phyloP scores from a whole-genome alignment of 805 yeast species.

The Saturnispora serradocipensis region DNA sequence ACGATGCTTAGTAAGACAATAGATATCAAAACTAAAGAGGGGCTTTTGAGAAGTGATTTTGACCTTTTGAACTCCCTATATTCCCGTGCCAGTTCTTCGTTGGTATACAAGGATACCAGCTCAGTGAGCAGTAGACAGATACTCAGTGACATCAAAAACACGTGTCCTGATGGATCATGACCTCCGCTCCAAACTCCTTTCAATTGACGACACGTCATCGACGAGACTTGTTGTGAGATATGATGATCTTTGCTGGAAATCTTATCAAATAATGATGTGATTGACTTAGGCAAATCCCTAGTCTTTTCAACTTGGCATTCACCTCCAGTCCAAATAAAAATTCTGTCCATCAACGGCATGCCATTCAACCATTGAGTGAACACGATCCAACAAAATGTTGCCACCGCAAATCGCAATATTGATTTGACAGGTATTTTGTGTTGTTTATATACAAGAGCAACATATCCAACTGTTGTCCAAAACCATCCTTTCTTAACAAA shows the following conservation, averaged over 20 bases:
- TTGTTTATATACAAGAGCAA: constrained; percentile 14
- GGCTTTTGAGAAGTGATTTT: constrained; percentile 11
- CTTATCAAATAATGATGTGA: neutral
- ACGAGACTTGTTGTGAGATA: constrained; percentile 21
- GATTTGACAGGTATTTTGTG: constrained; percentile 10
- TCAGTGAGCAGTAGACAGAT: constrained; percentile 62
- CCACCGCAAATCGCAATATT: constrained; percentile 36
- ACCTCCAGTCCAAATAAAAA: constrained; percentile 80
- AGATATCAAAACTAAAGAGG: constrained; percentile 25
- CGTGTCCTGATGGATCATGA: constrained; percentile 94
- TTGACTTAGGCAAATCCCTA: neutral
- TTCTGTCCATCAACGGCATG: constrained; percentile 78
- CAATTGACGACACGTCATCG: constrained; percentile 41
- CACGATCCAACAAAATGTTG: constrained; percentile 74
- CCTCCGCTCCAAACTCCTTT: constrained; percentile 78
- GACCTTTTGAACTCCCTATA: neutral
- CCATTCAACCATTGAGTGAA: constrained; percentile 88
- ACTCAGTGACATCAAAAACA: constrained; percentile 64
- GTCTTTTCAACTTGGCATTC: constrained; percentile 36
- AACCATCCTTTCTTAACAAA: constrained; percentile 91
- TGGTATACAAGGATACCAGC: constrained; percentile 23
- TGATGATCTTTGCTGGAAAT: constrained; percentile 5
- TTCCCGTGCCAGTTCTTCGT: constrained; percentile 11
- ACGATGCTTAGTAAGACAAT: constrained; percentile 58
- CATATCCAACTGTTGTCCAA: constrained; percentile 59